Base-by-base conservation (phyloP, 805 yeast species). In the Ogataea populi-albae region DNA sequence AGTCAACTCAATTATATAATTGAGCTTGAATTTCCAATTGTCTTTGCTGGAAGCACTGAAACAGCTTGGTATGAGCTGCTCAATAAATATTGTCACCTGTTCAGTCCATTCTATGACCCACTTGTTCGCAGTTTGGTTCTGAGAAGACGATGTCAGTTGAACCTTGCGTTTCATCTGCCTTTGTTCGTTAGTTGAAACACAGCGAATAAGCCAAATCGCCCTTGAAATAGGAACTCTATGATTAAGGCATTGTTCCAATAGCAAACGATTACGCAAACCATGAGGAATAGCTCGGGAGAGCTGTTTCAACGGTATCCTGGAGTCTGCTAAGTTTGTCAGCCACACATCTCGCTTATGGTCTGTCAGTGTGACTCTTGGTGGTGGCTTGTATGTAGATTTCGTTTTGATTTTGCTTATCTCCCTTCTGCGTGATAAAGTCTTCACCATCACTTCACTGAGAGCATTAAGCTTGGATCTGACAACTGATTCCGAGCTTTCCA, bases 21-120 rank as follows among this genome's bases (percentile, higher is more conserved):
- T 67, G 30, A 86, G 66, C 35, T 73, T 74, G 6, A 49, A 49
- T 50, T 69, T 71, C 79, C 76, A 75, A 2, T 45, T 53, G 12
- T 44, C 57, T 38, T 56, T 66, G 43, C 31, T 31, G 7, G 27
- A 26, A 5, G 57, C n/a, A 24, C 46, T 29, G 19, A 54, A 57
- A 47, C 64, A 63, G 11, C 70, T 75, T 27, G 67, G 64, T 17
- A 79, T 65, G 17, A 73, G 65, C 43, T 69, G 68, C 43, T 72
- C 77, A 9, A 81, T 48, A 47, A 69, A 83, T 37, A 75, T 79
- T 3, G 79, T 69, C 11, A 89, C 79, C 46, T 85, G 94, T 26
- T 79, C 84, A 0, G 97, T 85, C 98, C 98, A 91, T 54, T 87
- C 96, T 39, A 75, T 76, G 14, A 81, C 66, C 87, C 96, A 82